These are phyloP conservation scores for Elsinoe perseae DNA, from an alignment of 2,329 filamentous ascomycete genomes.

Conservation along the genomic window DNA sequence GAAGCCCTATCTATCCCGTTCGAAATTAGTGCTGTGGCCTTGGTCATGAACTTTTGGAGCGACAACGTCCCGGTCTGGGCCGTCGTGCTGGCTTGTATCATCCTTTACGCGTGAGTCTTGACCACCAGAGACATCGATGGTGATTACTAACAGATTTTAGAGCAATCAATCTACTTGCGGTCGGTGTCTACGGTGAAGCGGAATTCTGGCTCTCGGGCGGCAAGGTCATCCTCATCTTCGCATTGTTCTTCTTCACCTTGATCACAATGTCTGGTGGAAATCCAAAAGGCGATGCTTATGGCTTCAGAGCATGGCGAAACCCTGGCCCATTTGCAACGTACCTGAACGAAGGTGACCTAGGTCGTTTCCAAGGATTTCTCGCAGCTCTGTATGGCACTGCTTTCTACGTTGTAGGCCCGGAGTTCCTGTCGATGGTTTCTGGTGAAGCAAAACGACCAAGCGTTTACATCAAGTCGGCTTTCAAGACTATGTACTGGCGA, in stretches of 20 bases:
- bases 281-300: constrained; percentile 30
- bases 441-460: constrained; percentile 41
- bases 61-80: constrained; percentile 38
- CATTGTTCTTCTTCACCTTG: constrained; percentile 36
- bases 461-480: constrained; percentile 40
- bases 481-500: constrained; percentile 42
- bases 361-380: constrained; percentile 31
- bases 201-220: constrained; percentile 47
- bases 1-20: constrained; percentile 46
- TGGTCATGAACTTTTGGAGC: constrained; percentile 36
- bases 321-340: constrained; percentile 29
- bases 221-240: constrained; percentile 41
- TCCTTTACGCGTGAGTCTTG: constrained; percentile 35
- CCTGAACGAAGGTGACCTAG: constrained; percentile 24
- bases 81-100: constrained; percentile 36
- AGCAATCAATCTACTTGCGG: constrained; percentile 40
- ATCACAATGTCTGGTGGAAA: constrained; percentile 32
- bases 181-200: constrained; percentile 39
- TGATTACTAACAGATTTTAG: constrained; percentile 10
- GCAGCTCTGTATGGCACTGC: constrained; percentile 31
- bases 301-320: constrained; percentile 40
- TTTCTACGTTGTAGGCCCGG: constrained; percentile 40
- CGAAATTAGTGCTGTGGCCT: constrained; percentile 42
- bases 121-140: not conserved
- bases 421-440: constrained; percentile 43